Base-by-base conservation (phyloP, 1,139 yeast species). In the Candida glucosophila region DNA sequence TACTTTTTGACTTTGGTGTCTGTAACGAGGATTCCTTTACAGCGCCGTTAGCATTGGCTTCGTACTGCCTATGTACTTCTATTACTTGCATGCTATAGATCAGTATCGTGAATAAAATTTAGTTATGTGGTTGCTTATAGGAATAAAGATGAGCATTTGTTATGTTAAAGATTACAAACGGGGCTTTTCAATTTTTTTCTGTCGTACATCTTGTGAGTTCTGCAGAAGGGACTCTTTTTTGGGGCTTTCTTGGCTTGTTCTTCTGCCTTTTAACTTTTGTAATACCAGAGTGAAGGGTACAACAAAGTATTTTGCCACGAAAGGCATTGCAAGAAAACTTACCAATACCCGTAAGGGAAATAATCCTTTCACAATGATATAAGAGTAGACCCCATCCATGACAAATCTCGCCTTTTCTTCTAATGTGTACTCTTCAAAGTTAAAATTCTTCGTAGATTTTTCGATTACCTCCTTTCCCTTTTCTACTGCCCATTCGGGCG, bases 341-440 rank as follows among this genome's bases (percentile, higher is more conserved):
- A 77, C 32, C 4, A 71, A 55, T 1, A 79, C 55, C 32, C 93
- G 55, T 3, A 77, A 37, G 0, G 90, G 93, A 38, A 77, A 51
- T 35, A 61, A 34, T 30, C 61, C 58, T 45, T 85, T 88, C 14
- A 85, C 90, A 7, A 81, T 55, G 2, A 83, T 86, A 44, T 80
- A 88, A 0, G 96, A 78, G 24, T 83, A 73, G 1, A 95, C 94
- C n/a, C 96, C 96, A 30, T 86, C 88, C 39, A 75, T 55, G 3
- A 83, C 61, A 17, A 79, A 52, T 24, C 55, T 57, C 17, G 79
- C 62, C 40, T 79, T 77, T 17, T 70, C 75, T 29, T 58, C 66
- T 19, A 73, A 43, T 21, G 66, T 51, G 41, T 54, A 48, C 22
- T 50, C 37, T 14, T 49, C 28, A 36, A 58, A 49, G 36, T 65